Conservation (phyloP, 2,329 filamentous ascomycete species). For the Diatrype stigma region DNA sequence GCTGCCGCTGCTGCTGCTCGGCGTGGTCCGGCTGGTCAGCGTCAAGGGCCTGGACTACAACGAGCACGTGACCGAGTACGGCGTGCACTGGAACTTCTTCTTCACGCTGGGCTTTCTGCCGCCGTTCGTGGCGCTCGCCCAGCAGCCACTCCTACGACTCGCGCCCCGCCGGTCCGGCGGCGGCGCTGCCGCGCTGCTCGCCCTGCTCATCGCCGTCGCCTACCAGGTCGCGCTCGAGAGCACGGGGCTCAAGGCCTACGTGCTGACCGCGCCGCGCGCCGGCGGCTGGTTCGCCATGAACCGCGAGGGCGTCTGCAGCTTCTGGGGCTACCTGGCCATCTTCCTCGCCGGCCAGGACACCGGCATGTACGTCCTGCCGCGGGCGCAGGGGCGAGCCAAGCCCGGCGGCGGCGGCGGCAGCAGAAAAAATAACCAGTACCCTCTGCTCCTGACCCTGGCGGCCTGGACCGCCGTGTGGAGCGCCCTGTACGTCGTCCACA, state of each 20-base stretch:
- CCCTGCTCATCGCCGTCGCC: slow-evolving; percentile 60
- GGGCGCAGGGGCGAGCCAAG: slow-evolving; percentile 43
- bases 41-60: slow-evolving; percentile 95
- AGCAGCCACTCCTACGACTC: slow-evolving; percentile 67
- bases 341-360: slow-evolving; percentile 85
- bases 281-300: slow-evolving; percentile 83
- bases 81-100: slow-evolving; percentile 99
- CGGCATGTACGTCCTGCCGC: slow-evolving; percentile 74
- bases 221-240: slow-evolving; percentile 77
- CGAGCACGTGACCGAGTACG: slow-evolving; percentile 95
- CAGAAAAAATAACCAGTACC: too few relatives aligned
- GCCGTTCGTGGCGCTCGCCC: slow-evolving; percentile 81
- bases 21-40: slow-evolving; percentile 74
- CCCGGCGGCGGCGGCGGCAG: slow-evolving; percentile 40
- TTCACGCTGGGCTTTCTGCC: slow-evolving; percentile 88
- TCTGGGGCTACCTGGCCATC: slow-evolving; percentile 88
- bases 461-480: slow-evolving; percentile 66
- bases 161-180: too few relatives aligned
- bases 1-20: slow-evolving; percentile 74
- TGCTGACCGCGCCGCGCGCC: slow-evolving; percentile 77
- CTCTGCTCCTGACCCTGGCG: slow-evolving; percentile 59
- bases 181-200: too few relatives aligned
- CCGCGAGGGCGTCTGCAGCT: slow-evolving; percentile 92
- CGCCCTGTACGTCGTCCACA: slow-evolving; percentile 64
- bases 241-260: slow-evolving; percentile 74